Evolutionary conservation across 805 yeast species (phyloP), one percentile per base, ranked within the genome.

Genomic region (Metschnikowia anglica): DNA sequence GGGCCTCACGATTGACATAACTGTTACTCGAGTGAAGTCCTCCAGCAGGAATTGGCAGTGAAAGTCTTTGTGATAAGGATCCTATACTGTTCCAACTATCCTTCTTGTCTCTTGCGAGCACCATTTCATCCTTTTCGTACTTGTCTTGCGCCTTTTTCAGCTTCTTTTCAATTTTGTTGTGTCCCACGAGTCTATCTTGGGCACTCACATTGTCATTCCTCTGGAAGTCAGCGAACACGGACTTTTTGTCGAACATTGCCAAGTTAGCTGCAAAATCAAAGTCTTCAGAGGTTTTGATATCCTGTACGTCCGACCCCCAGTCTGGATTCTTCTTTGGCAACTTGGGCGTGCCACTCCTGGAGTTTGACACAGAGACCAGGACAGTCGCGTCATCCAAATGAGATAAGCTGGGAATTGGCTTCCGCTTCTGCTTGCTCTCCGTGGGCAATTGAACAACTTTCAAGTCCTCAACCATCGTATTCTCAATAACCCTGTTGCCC

Each of bases 251-350:
- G 56, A 90, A 90, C 70, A 81, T 80, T 18, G 83, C 83, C 49
- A 90, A 72, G 58, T 85, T 87, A 11, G 87, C 82, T 42, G 80
- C 87, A 62, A 90, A 90, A 61, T 90, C 97, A 63, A 90, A 90
- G 49, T 88, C 97, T 17, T 49, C 47, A n/a, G 54, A 42, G 41
- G 72, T 60, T 51, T 78, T 72, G 59, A 78, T 73, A 46, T 69
- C 65, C 34, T 43, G 65, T 51, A 79, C 73, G 44, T 74, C 78
- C 11, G 51, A 47, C 40, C 70, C 73, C 81, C 81, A 79, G 35
- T 70, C 76, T 3, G 69, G 67, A 10, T 66, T 29, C 27, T 39
- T 46, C 32, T 44, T 44, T 18, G 42, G 12, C 23, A 29, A 15
- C 20, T 41, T 43, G 10, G 56, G 53, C 12, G 56, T 50, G n/a